A percentile compares a stretch with the other conserved stretches of the same genome.
Conservation (phyloP, 257 asterid genomes). For the Nicotiana benthamiana region DNA sequence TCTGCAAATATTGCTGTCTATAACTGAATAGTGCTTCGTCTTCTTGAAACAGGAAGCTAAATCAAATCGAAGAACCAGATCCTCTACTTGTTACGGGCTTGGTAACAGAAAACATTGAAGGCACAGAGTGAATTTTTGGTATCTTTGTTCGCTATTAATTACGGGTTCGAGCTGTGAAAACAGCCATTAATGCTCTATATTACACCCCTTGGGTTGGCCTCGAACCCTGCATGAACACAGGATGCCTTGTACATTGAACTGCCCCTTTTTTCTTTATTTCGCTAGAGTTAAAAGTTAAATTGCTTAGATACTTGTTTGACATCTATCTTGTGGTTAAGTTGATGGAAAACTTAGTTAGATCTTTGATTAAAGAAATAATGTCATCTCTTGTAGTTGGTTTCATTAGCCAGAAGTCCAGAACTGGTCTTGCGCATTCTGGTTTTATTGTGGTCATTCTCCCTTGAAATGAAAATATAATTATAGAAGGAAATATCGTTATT, state of each 20-base stretch:
- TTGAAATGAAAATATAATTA: background rate
- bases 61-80: slow-evolving; percentile 33
- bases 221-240: too few species aligned
- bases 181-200: too few species aligned
- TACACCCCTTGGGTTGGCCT: too few species aligned
- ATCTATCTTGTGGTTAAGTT: background rate
- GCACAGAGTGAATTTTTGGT: slow-evolving; percentile 27
- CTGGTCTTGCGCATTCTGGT: background rate
- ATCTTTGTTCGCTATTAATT: background rate
- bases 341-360: background rate
- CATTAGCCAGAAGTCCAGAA: background rate
- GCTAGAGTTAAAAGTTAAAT: background rate
- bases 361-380: background rate
- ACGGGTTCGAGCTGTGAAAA: too few species aligned
- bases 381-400: background rate
- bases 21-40: background rate
- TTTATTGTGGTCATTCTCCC: background rate
- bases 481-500: background rate
- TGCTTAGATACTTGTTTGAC: background rate
- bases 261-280: background rate
- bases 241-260: too few species aligned
- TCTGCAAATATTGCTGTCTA: background rate
- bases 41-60: slow-evolving; percentile 24
- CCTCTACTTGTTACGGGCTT: slow-evolving; percentile 33
- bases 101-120: slow-evolving; percentile 34